These are phyloP conservation scores for Dendryphion nanum DNA, from an alignment of 2,329 filamentous ascomycete species.

Conservation along the genomic window DNA sequence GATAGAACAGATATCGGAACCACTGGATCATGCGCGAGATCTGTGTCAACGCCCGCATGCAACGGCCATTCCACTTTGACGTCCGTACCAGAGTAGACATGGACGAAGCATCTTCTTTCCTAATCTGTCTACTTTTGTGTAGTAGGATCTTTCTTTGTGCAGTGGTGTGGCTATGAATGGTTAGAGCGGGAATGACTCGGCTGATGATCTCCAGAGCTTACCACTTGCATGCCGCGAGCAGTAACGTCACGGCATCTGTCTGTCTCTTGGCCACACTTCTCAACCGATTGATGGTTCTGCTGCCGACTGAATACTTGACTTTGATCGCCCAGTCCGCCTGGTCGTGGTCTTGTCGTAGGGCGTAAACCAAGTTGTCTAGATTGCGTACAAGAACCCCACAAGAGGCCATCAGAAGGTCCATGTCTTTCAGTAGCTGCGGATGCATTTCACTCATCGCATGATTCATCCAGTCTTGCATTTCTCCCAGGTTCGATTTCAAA, in stretches of 20 bases:
- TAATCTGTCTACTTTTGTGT: conserved; percentile 36
- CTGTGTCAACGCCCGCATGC: conserved; percentile 26
- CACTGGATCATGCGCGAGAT: conserved; percentile 35
- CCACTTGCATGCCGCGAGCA: conserved; percentile 15
- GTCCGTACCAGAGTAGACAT: conserved; percentile 28
- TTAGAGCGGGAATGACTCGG: conserved; percentile 16
- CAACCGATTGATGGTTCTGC: conserved; percentile 31
- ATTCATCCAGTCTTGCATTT: conserved; percentile 36
- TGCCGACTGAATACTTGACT: conserved; percentile 29
- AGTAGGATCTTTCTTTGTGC: conserved; percentile 38
- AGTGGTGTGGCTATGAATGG: conserved; percentile 26
- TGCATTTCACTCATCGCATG: conserved; percentile 34
- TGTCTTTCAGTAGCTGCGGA: conserved; percentile 33
- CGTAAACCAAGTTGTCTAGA: conserved; percentile 22
- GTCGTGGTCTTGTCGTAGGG: conserved; percentile 30
- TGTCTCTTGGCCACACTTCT: conserved; percentile 31
- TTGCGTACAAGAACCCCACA: conserved; percentile 30
- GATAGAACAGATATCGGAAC: conserved; percentile 26
- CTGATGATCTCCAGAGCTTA: conserved; percentile 6
- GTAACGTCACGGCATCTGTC: conserved; percentile 29
- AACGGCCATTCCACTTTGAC: conserved; percentile 27
- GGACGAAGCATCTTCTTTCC: conserved; percentile 29
- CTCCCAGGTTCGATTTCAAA: conserved; percentile 32
- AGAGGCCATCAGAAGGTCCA: conserved; percentile 32
- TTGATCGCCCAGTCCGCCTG: conserved; percentile 32